A percentile compares a stretch with the other conserved stretches of the same genome.
These are phyloP conservation scores for Phallus indusiatus DNA, from an alignment of 768 basidiomycete species.

Conservation along the genomic window DNA sequence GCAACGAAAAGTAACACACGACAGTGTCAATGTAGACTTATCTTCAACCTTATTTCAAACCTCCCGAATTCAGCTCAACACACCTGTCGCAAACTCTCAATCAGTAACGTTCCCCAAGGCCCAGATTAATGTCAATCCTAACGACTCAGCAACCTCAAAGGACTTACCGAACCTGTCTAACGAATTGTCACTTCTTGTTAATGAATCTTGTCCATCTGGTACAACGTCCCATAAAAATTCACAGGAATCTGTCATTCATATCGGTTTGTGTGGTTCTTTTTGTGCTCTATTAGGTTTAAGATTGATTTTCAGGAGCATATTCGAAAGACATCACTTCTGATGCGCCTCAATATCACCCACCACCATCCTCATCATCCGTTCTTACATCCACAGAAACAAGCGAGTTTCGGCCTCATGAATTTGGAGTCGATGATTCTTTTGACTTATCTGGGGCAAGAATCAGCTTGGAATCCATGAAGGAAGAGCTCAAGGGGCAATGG, in stretches of 20 bases:
- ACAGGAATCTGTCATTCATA: background rate
- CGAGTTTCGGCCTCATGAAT: background rate
- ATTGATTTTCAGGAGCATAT: background rate
- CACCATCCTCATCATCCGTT: background rate
- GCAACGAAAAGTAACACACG: background rate
- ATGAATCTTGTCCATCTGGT: constrained; percentile 3
- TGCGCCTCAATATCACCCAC: background rate
- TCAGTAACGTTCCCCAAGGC: background rate
- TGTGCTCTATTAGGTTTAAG: background rate
- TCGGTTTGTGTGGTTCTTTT: background rate
- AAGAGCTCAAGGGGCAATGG: constrained; percentile 1
- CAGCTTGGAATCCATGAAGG: background rate
- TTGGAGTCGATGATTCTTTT: background rate
- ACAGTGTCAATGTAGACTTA: background rate
- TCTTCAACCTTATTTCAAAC: background rate
- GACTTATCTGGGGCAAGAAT: constrained; percentile 2
- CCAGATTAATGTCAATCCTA: background rate
- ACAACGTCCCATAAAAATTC: constrained; percentile 4
- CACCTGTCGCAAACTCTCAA: background rate
- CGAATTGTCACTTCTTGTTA: constrained; percentile 1
- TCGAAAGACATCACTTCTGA: background rate
- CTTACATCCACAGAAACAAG: background rate
- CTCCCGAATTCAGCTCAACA: constrained; percentile 2
- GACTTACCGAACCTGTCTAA: constrained; percentile 2
- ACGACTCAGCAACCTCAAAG: constrained; percentile 4